phyloP scores from a whole-genome alignment of 2,329 filamentous ascomycete species.

The Niveomyces coronatus region DNA sequence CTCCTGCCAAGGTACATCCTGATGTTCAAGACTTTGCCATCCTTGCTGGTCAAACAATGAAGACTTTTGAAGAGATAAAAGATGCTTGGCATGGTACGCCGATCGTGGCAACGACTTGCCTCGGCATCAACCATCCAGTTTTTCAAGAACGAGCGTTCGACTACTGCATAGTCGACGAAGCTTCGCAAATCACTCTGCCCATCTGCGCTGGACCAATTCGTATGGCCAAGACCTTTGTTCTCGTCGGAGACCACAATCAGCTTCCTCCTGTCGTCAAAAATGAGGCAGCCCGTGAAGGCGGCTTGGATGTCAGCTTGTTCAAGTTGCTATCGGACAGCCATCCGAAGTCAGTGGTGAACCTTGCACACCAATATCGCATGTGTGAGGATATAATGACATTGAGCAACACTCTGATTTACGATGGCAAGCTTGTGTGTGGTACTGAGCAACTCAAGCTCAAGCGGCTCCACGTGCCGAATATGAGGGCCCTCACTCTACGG shows the following conservation, averaged over 20 bases:
- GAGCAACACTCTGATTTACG: conserved; percentile 87
- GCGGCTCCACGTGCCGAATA: conserved; percentile 57
- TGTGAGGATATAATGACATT: conserved; percentile 93
- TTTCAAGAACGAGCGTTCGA: conserved; percentile 88
- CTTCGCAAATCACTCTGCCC: conserved; percentile 91
- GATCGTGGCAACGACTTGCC: conserved; percentile 88
- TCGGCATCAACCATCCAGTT: conserved; percentile 80
- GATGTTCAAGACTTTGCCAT: conserved; percentile 80
- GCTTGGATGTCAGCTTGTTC: conserved; percentile 87
- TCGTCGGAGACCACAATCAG: conserved; percentile 95
- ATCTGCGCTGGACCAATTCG: conserved; percentile 91
- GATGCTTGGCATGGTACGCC: conserved; percentile 75
- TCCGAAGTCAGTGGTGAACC: conserved; percentile 75
- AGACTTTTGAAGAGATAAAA: conserved; percentile 73
- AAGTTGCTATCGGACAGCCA: conserved; percentile 85
- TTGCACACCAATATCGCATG: conserved; percentile 98
- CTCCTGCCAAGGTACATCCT: conserved; percentile 73
- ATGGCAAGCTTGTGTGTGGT: conserved; percentile 82
- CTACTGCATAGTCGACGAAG: conserved; percentile 97
- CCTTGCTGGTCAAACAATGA: conserved; percentile 63
- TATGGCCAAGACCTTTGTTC: conserved; percentile 83
- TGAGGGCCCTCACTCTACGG: conserved; percentile 47
- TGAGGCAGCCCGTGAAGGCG: conserved; percentile 73
- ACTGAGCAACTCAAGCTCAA: conserved; percentile 62
- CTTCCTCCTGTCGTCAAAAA: conserved; percentile 91